Conservation (phyloP, 352 stramenopile genomes). For the Pythium volutum region DNA sequence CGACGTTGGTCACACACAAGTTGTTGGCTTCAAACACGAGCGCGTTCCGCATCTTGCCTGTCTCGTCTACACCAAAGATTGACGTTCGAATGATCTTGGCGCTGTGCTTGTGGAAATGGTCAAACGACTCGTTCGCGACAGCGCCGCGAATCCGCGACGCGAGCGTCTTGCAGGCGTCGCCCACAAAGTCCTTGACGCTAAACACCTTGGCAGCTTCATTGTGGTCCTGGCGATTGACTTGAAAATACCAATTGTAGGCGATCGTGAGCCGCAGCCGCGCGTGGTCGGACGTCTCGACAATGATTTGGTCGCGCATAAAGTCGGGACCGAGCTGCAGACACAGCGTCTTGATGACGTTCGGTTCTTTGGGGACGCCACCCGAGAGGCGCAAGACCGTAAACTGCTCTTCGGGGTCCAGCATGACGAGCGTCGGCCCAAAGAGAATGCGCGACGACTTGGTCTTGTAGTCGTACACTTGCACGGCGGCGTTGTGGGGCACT, state of each 20-base stretch:
- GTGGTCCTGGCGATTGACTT: conserved; percentile 48
- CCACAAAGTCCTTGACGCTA: conserved; percentile 80
- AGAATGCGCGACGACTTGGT: conserved; percentile 77
- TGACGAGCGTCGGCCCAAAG: conserved; percentile 76
- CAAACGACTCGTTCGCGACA: conserved; percentile 68
- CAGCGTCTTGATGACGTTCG: conserved; percentile 79
- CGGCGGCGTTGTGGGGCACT: conserved; percentile 76
- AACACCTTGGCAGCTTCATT: conserved; percentile 68
- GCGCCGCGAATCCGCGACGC: conserved; percentile 72
- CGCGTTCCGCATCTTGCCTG: conserved; percentile 46
- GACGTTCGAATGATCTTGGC: conserved; percentile 73
- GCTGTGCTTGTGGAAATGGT: conserved; percentile 85
- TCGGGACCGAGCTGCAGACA: conserved; percentile 77
- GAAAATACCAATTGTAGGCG: conserved; percentile 85
- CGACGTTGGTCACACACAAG: conserved; percentile 78
- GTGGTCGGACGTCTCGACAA: conserved; percentile 80
- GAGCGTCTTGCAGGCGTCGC: conserved; percentile 78
- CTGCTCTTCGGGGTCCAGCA: conserved; percentile 80
- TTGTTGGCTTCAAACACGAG: conserved; percentile 74
- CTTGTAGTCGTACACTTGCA: conserved; percentile 86
- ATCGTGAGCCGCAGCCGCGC: conserved; percentile 71
- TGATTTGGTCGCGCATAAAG: conserved; percentile 85
- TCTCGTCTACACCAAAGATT: conserved; percentile 69
- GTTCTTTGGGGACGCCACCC: conserved; percentile 63
- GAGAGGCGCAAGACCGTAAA: conserved; percentile 76